Base-by-base conservation (phyloP, 371 early-diverging fungal genomes). In the Rhizomucor pusillus region DNA sequence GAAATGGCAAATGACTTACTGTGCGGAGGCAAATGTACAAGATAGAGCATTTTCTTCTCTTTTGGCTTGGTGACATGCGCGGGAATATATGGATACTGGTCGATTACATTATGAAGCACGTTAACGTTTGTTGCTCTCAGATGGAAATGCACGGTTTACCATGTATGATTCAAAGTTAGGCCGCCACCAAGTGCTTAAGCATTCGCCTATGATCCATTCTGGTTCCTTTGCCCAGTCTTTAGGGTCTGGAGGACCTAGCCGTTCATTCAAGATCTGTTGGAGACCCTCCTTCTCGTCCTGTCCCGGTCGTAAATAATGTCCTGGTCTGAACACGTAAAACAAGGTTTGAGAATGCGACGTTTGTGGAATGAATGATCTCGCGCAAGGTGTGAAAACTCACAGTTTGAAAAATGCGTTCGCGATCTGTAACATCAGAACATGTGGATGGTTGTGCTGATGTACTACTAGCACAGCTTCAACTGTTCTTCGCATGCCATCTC, bases 371-470 rank as follows among this genome's bases (percentile, higher is more conserved):
- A 20, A 24, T 18, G 16, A 18, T 19, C 3, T 11, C 13, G 19
- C 50, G 4, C 16, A 13, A 13, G 20, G 23, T n/a, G n/a, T n/a
- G n/a, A n/a, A n/a, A 18, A 44, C 76, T 59, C 69, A 86, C 84
- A 90, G 65, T 63, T 88, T 87, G 65, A 90, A 90, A 59, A 85
- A 90, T 0, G 84, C 67, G 59, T 87, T 86, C 36, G 84, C 88
- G 54, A 87, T 86, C 60, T 89, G 88, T 29, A 92, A 57, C 84
- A 91, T 80, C 14, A 92, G 69, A 9, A 92, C 86, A 53, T 90
- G 90, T 10, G 92, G 91, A 71, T 90, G 90, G 43, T 83, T 82
- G 60, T 91, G 89, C 55, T 89, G 89, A 68, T 92, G 91, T 19
- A 90, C 88, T 1, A 91, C 78, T 16, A 92, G 59, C 0, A 90